These are phyloP conservation scores for Kuraishia borneana DNA, from an alignment of 805 yeast species.

Conservation along the genomic window DNA sequence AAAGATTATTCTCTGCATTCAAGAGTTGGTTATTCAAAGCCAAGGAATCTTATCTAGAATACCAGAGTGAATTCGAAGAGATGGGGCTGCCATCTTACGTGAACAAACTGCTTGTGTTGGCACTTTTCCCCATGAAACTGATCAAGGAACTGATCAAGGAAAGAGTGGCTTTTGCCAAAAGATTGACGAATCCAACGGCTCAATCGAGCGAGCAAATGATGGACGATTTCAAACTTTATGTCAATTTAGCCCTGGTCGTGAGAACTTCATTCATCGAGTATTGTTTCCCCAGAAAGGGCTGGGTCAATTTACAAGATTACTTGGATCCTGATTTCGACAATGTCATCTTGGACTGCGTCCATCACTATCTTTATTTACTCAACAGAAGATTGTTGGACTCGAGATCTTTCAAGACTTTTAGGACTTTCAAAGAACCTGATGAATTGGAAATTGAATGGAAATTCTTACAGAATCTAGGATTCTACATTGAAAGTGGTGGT, in stretches of 20 bases:
- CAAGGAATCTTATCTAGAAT: conserved; percentile 55
- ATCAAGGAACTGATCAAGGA: conserved; percentile 70
- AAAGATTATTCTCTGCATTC: conserved; percentile 54
- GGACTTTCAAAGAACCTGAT: conserved; percentile 87
- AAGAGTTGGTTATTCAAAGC: conserved; percentile 80
- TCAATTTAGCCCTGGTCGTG: conserved; percentile 64
- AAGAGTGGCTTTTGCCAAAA: conserved; percentile 67
- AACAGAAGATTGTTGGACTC: conserved; percentile 74
- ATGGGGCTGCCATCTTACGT: conserved; percentile 67
- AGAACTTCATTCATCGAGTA: conserved; percentile 56
- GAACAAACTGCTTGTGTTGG: conserved; percentile 50
- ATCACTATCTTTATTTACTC: conserved; percentile 57
- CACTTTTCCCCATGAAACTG: conserved; percentile 68
- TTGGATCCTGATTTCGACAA: conserved; percentile 53
- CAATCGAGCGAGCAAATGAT: conserved; percentile 94
- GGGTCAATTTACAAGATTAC: conserved; percentile 53
- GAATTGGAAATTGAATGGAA: conserved; percentile 77
- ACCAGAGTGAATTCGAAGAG: conserved; percentile 48
- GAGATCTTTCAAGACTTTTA: conserved; percentile 46
- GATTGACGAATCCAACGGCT: conserved; percentile 76
- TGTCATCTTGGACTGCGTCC: conserved; percentile 62
- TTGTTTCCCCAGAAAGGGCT: conserved; percentile 47
- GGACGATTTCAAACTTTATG: conserved; percentile 70
- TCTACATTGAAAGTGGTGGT: conserved; percentile 71
- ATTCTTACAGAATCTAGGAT: conserved; percentile 66